Conservation (phyloP, 768 basidiomycete genomes). For the Leccinum subgranulosum region DNA sequence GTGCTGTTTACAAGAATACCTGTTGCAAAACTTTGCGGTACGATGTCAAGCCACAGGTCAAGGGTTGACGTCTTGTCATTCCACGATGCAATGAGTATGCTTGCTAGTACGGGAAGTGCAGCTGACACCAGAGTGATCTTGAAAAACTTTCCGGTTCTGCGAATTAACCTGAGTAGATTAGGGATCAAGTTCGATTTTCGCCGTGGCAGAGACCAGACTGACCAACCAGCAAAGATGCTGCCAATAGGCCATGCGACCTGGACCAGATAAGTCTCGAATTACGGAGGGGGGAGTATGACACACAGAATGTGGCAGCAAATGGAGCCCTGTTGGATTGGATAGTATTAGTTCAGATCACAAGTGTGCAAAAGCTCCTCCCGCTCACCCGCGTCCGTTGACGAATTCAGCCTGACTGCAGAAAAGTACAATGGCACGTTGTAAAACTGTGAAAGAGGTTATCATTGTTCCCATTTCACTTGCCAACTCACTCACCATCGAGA, state of each 20-base stretch:
- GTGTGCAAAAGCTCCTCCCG: background rate
- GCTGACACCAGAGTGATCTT: slow-evolving; percentile 26
- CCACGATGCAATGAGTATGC: slow-evolving; percentile 64
- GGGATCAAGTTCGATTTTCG: background rate
- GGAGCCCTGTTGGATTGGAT: background rate
- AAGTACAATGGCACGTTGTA: background rate
- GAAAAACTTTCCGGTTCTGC: background rate
- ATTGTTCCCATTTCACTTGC: background rate
- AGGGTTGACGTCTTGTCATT: slow-evolving; percentile 52
- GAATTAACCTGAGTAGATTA: background rate
- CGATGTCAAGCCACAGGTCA: slow-evolving; percentile 74
- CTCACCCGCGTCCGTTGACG: background rate
- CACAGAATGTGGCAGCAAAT: background rate
- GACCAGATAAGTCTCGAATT: background rate
- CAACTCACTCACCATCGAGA: background rate
- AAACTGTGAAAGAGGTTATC: background rate
- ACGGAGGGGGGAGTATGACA: background rate
- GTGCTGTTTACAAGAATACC: slow-evolving; percentile 83
- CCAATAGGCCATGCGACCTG: background rate
- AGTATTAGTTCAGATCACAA: background rate
- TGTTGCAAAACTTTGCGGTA: slow-evolving; percentile 82
- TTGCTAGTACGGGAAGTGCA: slow-evolving; percentile 55
- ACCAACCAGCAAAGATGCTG: background rate
- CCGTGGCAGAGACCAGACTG: background rate
- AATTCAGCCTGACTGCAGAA: background rate